phyloP scores from a whole-genome alignment of 228 moss, liverwort and hornwort species.

The Sphagnum magellanicum region DNA sequence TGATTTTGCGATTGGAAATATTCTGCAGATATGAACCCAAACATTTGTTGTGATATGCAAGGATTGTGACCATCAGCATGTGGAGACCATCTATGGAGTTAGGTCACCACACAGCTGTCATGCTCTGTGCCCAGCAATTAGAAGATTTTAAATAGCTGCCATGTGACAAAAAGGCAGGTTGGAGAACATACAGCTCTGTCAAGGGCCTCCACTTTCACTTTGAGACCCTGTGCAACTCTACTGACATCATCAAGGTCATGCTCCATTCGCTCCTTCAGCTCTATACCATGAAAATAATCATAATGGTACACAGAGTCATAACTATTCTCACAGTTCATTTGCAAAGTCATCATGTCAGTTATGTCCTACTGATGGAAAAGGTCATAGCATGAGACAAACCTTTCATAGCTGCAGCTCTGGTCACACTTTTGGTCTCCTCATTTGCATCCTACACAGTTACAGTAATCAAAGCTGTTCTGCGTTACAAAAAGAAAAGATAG shows the following conservation, averaged over 20 bases:
- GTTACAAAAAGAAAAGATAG: no score
- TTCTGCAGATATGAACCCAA: conserved; percentile 31
- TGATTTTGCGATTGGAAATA: conserved; percentile 62
- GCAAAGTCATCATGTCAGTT: no score
- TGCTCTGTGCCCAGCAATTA: no score
- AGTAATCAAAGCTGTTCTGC: no score
- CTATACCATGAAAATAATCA: conserved; percentile 14
- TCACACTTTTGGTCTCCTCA: conserved; percentile 40
- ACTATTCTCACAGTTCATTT: no score
- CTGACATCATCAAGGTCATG: conserved; percentile 74
- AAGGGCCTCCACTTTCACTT: conserved; percentile 67
- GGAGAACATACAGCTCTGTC: conserved; percentile 62
- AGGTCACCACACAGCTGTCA: no score
- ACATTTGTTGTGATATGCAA: background rate
- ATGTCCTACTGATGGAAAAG: no score
- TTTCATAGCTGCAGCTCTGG: conserved; percentile 51
- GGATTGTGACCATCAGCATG: no score
- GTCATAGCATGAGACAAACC: conserved; percentile 1
- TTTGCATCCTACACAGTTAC: conserved; percentile 22
- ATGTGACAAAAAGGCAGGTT: no score
- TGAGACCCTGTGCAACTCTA: conserved; percentile 65
- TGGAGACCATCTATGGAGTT: no score
- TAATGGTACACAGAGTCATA: no score
- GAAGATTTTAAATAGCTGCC: no score
- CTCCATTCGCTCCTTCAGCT: conserved; percentile 74